A percentile compares a stretch with the other conserved stretches of the same genome.
Conservation (phyloP, 2,329 filamentous ascomycete genomes). For the Microsporum ferrugineum region DNA sequence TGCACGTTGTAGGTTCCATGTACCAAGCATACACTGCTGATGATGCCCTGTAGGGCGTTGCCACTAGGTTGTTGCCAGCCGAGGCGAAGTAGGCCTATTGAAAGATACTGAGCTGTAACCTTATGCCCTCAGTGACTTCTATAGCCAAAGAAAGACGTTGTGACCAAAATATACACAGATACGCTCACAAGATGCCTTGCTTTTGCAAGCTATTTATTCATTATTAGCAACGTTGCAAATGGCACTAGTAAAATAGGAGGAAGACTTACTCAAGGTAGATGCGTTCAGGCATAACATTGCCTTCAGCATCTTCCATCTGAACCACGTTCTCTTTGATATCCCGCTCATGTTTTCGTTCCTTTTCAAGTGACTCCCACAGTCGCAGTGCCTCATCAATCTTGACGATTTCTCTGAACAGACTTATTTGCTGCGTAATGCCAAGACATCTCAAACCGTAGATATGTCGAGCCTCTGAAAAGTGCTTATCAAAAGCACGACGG, state of each 20-base stretch:
- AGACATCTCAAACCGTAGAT: constrained; percentile 89
- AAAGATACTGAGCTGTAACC: not conserved
- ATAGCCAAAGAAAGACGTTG: not conserved
- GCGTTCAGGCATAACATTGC: constrained; percentile 98
- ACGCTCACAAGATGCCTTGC: constrained; percentile 16
- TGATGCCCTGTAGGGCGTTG: not conserved
- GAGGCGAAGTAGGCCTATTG: not conserved
- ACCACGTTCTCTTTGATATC: constrained; percentile 72
- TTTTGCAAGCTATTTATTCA: constrained; percentile 16
- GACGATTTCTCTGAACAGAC: constrained; percentile 86
- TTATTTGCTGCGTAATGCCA: constrained; percentile 74
- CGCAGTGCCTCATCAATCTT: constrained; percentile 77
- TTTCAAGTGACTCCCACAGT: constrained; percentile 87
- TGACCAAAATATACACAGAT: not conserved
- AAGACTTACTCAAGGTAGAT: constrained; percentile 67
- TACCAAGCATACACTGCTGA: not conserved
- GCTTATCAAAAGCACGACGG: constrained; percentile 89
- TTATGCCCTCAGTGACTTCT: not conserved
- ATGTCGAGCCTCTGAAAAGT: constrained; percentile 89
- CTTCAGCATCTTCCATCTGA: constrained; percentile 96
- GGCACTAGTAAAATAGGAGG: not conserved
- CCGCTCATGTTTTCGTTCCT: constrained; percentile 67
- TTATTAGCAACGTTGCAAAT: constrained; percentile 8
- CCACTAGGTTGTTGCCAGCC: not conserved
- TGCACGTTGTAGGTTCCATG: not conserved